Base-by-base conservation (phyloP, 768 basidiomycete species). In the Boletus rufocinnamomeus region DNA sequence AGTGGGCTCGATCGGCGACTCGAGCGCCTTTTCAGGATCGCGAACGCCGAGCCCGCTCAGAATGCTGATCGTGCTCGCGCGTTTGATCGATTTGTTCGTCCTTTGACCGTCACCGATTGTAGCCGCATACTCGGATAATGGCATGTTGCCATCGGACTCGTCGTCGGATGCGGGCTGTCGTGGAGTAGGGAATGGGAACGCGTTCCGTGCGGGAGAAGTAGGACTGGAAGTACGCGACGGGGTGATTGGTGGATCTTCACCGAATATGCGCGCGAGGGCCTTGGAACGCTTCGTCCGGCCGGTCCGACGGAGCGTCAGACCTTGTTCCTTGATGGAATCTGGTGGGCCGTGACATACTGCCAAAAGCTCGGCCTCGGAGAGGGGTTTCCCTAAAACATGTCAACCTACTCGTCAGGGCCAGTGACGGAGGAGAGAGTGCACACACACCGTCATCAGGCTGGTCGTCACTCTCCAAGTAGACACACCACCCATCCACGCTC, bases 1-100 rank as follows among this genome's bases (percentile, higher is more conserved):
- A 0, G 81, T 78, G 6, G 85, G 82, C 0, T 85, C 85, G 11
- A 82, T 79, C 9, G 84, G 82, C 0, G 76, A 72, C 43, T 87
- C 84, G 35, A 88, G 77, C 0, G 85, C 80, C 53, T 78, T 82
- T 68, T 92, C 88, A 0, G 87, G 87, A 63, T 91, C 82, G n/a
- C 80, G 84, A 1, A 95, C 94, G 27, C 96, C 95, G 10, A 99
- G 83, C 0, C 93, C 94, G 53, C 91, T 95, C 69, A 99, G 87
- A 61, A 99, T 84, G 72, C 94, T 96, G 70, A 98, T 85, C 0
- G 93, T 91, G 67, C 94, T 96, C 1, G 97, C 97, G 23, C 97
- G 89, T 65, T 97, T 95, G 51, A 74, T 68, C 5, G 70, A 57
- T 48, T 61, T 72, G 52, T 59, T 61, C 28, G 61, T 56, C 45